phyloP scores from a whole-genome alignment of 2,329 filamentous ascomycete genomes.

The Arthrobotrys megalospora region DNA sequence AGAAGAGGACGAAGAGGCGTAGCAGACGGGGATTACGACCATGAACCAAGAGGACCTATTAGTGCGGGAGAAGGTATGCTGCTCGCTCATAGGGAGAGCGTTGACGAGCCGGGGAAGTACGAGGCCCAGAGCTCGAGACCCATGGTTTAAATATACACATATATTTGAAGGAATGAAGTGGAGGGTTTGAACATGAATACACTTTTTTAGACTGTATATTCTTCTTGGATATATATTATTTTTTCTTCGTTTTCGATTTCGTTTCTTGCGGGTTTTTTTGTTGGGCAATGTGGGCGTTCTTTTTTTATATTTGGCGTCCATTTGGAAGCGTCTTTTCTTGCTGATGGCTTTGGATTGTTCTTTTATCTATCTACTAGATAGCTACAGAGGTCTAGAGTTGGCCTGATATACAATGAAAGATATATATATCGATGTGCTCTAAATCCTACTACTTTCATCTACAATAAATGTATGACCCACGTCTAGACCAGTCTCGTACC shows the following conservation, averaged over 20 bases:
- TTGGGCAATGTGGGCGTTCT: background rate
- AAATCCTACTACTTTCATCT: too few relatives aligned
- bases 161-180: constrained; percentile 6
- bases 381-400: too few relatives aligned
- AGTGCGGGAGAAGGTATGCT: constrained; percentile 35
- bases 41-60: constrained; percentile 50
- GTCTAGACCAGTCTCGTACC: too few relatives aligned
- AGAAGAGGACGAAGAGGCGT: constrained; percentile 5
- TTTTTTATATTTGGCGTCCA: constrained; percentile 10
- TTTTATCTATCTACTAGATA: background rate
- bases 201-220: constrained; percentile 10
- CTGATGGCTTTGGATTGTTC: background rate
- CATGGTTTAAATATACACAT: background rate
- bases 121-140: constrained; percentile 6
- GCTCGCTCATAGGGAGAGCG: constrained; percentile 14
- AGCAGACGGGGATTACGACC: constrained; percentile 10
- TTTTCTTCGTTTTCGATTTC: background rate
- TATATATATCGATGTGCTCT: too few relatives aligned
- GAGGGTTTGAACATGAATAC: background rate
- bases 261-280: background rate
- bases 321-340: background rate
- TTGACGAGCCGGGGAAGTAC: constrained; percentile 35
- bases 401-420: too few relatives aligned
- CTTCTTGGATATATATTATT: constrained; percentile 1
- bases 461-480: too few relatives aligned